Base-by-base conservation (phyloP, 2,329 filamentous ascomycete species). In the Pseudogymnoascus sp. region DNA sequence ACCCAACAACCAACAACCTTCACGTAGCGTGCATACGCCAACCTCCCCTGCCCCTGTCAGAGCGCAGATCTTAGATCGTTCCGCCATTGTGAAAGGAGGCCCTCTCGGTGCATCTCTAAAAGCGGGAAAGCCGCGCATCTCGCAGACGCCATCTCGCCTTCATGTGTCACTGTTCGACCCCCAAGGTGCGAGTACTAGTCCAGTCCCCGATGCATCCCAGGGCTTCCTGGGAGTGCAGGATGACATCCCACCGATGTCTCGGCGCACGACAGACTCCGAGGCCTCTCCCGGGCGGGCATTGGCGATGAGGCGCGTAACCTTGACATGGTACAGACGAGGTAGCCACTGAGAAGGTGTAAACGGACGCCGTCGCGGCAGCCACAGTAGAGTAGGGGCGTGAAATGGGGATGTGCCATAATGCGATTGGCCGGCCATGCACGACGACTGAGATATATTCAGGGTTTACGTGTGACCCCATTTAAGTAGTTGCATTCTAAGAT, bases 311-410 rank as follows among this genome's bases (percentile, higher is more conserved):
- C 47, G 47, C 47, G 28, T 33, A 53, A 20, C 47, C n/a, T 53
- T 18, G 47, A 53, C 28, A 53, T 35, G 15, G 47, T 20, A 53
- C 47, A 53, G 47, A 6, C 47, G 47, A 53, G 28, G 6, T 8
- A 7, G 47, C 47, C 28, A 53, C 9, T 53, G 28, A 53, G 47
- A 53, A 6, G 4, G 25, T 53, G 28, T n/a, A 53, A 53, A 53
- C 47, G 47, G 33, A 53, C 47, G 47, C 47, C 28, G 15, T 7
- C 47, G 47, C 47, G 47, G 47, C 47, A 53, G 47, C 47, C 47
- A 53, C 47, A 53, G 8, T 53, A 33, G 5, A 33, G 28, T 53
- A 18, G 28, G 47, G 47, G 47, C 8, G 33, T 53, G 15, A 9
- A 11, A 18, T 53, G 6, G 4, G 4, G 15, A 53, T 53, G 25